Base-by-base conservation (phyloP, 2,329 filamentous ascomycete species). In the Sordariomycetes sp. region DNA sequence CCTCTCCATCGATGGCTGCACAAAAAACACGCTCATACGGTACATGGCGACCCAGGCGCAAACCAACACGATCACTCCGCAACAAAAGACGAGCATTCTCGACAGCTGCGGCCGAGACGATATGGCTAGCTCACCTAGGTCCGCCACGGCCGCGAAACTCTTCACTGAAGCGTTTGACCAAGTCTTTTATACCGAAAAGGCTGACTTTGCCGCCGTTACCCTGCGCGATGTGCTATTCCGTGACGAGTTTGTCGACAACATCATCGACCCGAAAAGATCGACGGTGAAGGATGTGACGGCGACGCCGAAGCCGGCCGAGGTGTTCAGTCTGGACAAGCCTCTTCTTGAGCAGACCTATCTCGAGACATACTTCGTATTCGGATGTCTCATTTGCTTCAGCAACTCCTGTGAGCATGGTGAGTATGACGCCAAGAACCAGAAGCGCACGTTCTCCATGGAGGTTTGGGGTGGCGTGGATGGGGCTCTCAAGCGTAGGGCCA, bases 401-500 rank as follows among this genome's bases (percentile, higher is more conserved):
- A 76, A 82, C 64, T 81, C 79, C 13, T 84, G 80, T 59, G 80
- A 83, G 62, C 80, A 84, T 60, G 80, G 80, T 52, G 79, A 82
- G 57, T 82, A 81, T 55, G 76, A 80, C 57, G 75, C 77, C 55
- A 78, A 68, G 53, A 74, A 74, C 52, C 65, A 79, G 59, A 78
- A 80, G 62, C 73, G 76, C 36, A 77, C 75, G 2, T 78, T 82
- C 62, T 79, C 77, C 2, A 69, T 81, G n/a, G 74, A 76, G 42
- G 59, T 56, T 17, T 52, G 42, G 50, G 57, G 57, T 15, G 53
- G 54, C 20, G 53, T 59, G 10, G 55, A 56, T 4, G 55, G 58
- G 32, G n/a, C 57, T n/a, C 36, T 55, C 15, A 55, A 58, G 52
- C 48, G 28, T 6, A 56, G 54, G 25, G 53, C 60, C 34, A 42